phyloP scores from a whole-genome alignment of 345 rosid genomes.

The Gossypium longicalyx region DNA sequence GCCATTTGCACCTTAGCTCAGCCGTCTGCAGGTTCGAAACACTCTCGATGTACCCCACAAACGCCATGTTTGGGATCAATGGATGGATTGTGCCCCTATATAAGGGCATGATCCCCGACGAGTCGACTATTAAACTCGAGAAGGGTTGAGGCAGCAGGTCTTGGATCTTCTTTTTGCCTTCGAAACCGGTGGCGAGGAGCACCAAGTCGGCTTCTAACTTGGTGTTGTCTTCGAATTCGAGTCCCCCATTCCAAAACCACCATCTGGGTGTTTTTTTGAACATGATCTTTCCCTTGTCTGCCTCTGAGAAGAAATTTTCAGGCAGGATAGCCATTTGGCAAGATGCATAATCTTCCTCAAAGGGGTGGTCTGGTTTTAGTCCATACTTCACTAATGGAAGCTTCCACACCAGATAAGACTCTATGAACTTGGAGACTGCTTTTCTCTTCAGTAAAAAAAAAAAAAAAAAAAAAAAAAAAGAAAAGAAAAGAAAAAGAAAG shows the following conservation, averaged over 20 bases:
- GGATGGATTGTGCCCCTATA: conserved; percentile 62
- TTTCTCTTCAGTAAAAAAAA: conserved; percentile 26
- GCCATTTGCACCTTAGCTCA: conserved; percentile 51
- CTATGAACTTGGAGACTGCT: conserved; percentile 47
- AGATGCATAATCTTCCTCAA: conserved; percentile 52
- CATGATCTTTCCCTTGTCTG: conserved; percentile 49
- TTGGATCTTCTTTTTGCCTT: conserved; percentile 46
- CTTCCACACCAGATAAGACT: conserved; percentile 51
- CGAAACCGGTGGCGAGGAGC: conserved; percentile 50
- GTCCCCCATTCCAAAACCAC: conserved; percentile 48
- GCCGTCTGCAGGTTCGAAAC: conserved; percentile 47
- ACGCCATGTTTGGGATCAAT: conserved; percentile 56
- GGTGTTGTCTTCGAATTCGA: conserved; percentile 43
- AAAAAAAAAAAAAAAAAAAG: neutral
- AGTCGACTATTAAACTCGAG: conserved; percentile 26
- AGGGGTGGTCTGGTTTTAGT: conserved; percentile 52
- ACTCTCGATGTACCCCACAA: conserved; percentile 57
- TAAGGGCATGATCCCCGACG: conserved; percentile 47
- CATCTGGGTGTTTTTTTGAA: conserved; percentile 47
- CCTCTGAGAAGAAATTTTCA: conserved; percentile 47
- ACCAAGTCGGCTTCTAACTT: conserved; percentile 54
- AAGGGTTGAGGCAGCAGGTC: conserved; percentile 41
- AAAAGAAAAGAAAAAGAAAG: no score
- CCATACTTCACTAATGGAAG: conserved; percentile 48
- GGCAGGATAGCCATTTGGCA: conserved; percentile 64